Evolutionary conservation across 345 rosid genomes (phyloP), one percentile per base, ranked within the genome.

Genomic region (Aethionema arabicum): DNA sequence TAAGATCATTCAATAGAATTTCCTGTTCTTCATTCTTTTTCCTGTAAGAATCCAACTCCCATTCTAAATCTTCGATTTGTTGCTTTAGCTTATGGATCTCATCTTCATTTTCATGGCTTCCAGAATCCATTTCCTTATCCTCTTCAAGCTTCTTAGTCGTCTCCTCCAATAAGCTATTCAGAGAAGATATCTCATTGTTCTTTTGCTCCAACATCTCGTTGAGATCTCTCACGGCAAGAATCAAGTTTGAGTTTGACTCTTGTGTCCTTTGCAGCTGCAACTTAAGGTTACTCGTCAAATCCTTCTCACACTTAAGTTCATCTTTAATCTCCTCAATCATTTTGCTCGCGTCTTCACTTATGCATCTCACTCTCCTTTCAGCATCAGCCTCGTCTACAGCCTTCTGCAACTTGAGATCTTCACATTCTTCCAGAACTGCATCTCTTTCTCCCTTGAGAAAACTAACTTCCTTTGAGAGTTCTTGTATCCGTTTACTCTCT

Each of bases 201-300:
- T 86, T 90, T 57, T 77, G 61, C 70, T 88, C 91, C 76, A 86
- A 65, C 79, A 82, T 74, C 51, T 77, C 89, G 47, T 85, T 83
- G 31, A 90, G 88, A 66, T 90, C 97, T 40, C 84, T 79, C 38
- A 95, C 88, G 36, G 86, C 85, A 70, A 90, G 84, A 65, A 95
- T 79, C 65, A 95, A 63, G 70, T 90, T 93, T 12, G 95, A 78
- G 65, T 90, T 95, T 7, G 99, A 85, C 53, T 95, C 96, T 58
- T 82, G 85, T 37, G 83, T 88, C 76, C 85, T 88, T 72, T 85
- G 85, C 61, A 88, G 81, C 74, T 95, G 99, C 80, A 83, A 44
- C 69, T 76, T 84, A 60, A 95, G 89, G 65, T 85, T 79, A 61
- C 69, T 60, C 39, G 77, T 88, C 72, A 75, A 45, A 16, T 90